phyloP scores from a whole-genome alignment of 371 early-diverging fungal species.

The Mucor sp. region DNA sequence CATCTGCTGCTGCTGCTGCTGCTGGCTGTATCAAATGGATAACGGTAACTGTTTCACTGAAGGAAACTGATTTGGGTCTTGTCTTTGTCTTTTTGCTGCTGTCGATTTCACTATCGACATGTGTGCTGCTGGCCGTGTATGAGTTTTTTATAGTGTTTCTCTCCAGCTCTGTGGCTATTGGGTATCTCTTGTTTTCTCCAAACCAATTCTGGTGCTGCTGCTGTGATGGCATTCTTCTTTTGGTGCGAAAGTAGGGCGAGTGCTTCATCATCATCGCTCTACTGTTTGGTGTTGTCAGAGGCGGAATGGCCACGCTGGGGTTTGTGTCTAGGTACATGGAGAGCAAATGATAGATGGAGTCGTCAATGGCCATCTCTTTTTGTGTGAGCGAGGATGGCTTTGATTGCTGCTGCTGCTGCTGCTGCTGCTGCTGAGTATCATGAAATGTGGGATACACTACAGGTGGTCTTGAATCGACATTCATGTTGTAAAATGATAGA shows the following conservation, averaged over 20 bases:
- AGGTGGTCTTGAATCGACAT: constrained; percentile 12
- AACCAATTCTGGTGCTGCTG: constrained; percentile 18
- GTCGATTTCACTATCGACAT: background rate
- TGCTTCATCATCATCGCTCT: background rate
- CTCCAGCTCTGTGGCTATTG: background rate
- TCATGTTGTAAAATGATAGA: constrained; percentile 6
- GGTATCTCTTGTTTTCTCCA: constrained; percentile 10
- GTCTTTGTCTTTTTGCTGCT: background rate
- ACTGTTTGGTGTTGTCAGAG: background rate
- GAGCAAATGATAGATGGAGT: constrained; percentile 21
- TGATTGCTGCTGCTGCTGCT: no score
- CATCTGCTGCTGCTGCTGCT: background rate
- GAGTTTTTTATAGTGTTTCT: constrained; percentile 22
- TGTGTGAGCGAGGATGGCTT: background rate
- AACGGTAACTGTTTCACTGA: constrained; percentile 25
- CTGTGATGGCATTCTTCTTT: background rate
- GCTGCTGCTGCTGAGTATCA: constrained; percentile 7
- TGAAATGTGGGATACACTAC: constrained; percentile 16
- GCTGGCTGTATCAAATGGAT: background rate
- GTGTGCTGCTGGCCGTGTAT: background rate
- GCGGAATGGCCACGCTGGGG: background rate
- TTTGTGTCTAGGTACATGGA: constrained; percentile 15
- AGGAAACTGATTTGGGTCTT: constrained; percentile 28
- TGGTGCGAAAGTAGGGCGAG: constrained; percentile 9
- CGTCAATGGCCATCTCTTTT: constrained; percentile 23